Conservation (phyloP, 495 filamentous ascomycete species). For the Hyphodiscus hymeniophilus region DNA sequence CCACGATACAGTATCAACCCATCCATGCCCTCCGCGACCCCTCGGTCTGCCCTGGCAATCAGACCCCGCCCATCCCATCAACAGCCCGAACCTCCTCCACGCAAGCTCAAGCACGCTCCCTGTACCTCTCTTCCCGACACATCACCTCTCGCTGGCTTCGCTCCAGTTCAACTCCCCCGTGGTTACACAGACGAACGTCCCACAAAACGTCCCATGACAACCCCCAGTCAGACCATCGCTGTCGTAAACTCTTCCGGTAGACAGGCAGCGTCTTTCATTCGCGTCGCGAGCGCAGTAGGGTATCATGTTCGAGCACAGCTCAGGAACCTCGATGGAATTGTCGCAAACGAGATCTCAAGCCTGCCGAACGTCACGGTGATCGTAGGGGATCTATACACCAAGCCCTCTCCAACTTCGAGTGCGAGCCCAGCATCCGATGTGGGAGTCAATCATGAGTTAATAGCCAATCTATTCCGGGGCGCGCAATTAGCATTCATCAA, state of each 20-base stretch:
- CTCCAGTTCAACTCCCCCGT: constrained; percentile 3
- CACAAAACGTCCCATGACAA: constrained; percentile 38
- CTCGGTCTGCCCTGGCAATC: constrained; percentile 16
- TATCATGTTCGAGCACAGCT: constrained; percentile 87
- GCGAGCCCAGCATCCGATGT: constrained; percentile 31
- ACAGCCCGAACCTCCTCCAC: constrained; percentile 1
- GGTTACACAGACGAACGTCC: constrained; percentile 42
- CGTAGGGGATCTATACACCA: constrained; percentile 72
- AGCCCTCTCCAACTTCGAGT: constrained; percentile 26
- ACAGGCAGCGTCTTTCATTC: constrained; percentile 87
- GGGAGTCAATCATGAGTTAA: constrained; percentile 50
- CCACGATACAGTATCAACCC: not conserved
- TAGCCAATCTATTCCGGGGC: constrained; percentile 70
- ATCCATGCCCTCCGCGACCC: constrained; percentile 17
- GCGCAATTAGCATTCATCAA: constrained; percentile 93
- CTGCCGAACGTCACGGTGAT: constrained; percentile 81
- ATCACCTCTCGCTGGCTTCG: constrained; percentile 5
- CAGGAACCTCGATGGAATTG: constrained; percentile 69
- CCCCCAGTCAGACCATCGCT: constrained; percentile 69
- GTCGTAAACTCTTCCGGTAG: constrained; percentile 89
- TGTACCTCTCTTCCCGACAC: constrained; percentile 13
- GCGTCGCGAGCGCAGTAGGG: constrained; percentile 84
- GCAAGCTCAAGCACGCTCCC: constrained; percentile 17
- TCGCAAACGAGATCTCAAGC: constrained; percentile 70
- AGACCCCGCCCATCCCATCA: constrained; percentile 3